phyloP scores from a whole-genome alignment of 108 stramenopile species.

The Skeletonema grethae region DNA sequence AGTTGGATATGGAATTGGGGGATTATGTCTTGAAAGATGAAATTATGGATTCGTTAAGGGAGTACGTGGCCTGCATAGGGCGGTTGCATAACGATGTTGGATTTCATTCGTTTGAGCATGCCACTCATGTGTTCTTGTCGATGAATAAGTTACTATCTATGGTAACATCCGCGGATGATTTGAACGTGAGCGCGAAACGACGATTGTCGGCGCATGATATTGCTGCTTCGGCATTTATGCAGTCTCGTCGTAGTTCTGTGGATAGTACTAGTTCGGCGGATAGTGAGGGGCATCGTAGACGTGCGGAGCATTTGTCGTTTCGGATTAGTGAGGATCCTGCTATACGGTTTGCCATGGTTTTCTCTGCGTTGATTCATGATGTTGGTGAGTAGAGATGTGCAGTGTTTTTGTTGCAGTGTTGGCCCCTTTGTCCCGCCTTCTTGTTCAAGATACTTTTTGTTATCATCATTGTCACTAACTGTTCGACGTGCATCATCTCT shows the following conservation, averaged over 20 bases:
- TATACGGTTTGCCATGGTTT: conserved; percentile 60
- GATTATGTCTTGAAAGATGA: conserved; percentile 27
- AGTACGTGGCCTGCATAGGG: conserved; percentile 27
- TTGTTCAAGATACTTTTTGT: not conserved
- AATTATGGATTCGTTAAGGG: conserved; percentile 17
- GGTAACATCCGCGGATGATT: conserved; percentile 15
- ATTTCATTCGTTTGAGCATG: conserved; percentile 73
- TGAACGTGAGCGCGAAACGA: not conserved
- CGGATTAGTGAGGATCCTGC: conserved; percentile 74
- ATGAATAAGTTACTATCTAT: conserved; percentile 51
- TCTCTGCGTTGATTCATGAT: conserved; percentile 81
- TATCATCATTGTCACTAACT: not conserved
- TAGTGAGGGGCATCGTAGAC: not conserved
- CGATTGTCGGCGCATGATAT: not conserved
- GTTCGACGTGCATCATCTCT: conserved; percentile 4
- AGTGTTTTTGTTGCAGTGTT: no score
- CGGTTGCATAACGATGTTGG: conserved; percentile 52
- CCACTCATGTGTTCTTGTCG: conserved; percentile 57
- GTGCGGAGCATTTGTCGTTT: conserved; percentile 27
- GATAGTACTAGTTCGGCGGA: not conserved
- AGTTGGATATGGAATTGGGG: conserved; percentile 15
- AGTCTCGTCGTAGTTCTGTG: not conserved
- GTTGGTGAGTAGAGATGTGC: conserved; percentile 36
- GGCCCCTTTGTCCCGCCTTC: not conserved
- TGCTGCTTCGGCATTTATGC: not conserved